Evolutionary conservation across 257 asterid genomes (phyloP), one percentile per base, ranked within the genome.

Genomic region (Echites panduratus): DNA sequence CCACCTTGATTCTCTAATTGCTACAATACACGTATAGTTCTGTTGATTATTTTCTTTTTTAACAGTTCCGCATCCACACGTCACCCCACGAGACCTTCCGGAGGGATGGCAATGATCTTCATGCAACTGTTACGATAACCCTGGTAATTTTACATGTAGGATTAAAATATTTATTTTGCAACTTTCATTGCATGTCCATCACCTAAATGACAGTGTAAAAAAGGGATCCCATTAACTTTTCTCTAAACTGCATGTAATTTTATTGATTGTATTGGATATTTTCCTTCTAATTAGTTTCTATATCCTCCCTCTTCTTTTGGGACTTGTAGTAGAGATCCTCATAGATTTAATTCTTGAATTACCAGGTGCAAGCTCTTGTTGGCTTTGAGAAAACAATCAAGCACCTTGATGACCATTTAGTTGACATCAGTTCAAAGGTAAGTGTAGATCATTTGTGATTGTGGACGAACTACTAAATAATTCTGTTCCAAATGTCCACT

Each of bases 101-200:
- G 74, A 89, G 98, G 88, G 97, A 94, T 82, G 96, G 93, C 82
- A 86, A 88, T 75, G 92, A 91, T 85, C 88, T 94, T 69, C 97
- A 82, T 66, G 80, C 92, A 64, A 91, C 91, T 67, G 89, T 91
- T 77, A 87, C 93, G 38, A 89, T 91, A 72, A 86, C 96, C 69
- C 76, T 94, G 99, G 97, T 94, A 91, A 78, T 41, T 9, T 20
- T 32, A 20, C 57, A 58, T 47, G 24, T 74, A 65, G 5, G 65
- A 48, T 61, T 56, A 16, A 43, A 9, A 32, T 61, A n/a, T 50
- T 43, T 61, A 53, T 69, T 4, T 49, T 40, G 45, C 17, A 13
- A 1, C 32, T 20, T 27, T 45, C 43, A 6, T 63, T 64, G 45
- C 44, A 5, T 10, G 16, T 43, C 12, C 62, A 52, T 26, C 40